A percentile compares a stretch with the other conserved stretches of the same genome.
Conservation (phyloP, 2,329 filamentous ascomycete genomes). For the Tolypocladium paradoxum region DNA sequence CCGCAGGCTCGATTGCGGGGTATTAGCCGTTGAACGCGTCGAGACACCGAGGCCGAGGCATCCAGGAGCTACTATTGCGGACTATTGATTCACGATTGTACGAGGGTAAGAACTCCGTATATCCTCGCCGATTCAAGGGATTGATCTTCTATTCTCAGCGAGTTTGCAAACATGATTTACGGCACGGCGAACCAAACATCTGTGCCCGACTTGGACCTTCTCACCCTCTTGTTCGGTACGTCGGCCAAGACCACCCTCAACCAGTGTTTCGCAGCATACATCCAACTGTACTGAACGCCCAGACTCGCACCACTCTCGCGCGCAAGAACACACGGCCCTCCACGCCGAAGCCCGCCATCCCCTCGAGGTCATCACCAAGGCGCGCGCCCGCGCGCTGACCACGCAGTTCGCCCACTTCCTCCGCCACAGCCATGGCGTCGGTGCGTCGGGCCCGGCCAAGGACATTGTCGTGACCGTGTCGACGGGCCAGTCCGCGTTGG, state of each 20-base stretch:
- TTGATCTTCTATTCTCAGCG: not conserved
- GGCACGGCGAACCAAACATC: not conserved
- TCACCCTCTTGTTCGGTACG: conserved; percentile 33
- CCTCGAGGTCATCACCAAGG: conserved; percentile 40
- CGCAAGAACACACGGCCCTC: conserved; percentile 37
- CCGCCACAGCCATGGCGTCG: conserved; percentile 40
- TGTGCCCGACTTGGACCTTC: conserved; percentile 29
- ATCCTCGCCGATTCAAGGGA: not conserved
- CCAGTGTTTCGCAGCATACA: not conserved
- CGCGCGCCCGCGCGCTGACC: conserved; percentile 34
- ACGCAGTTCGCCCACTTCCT: conserved; percentile 45
- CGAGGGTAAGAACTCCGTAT: too few species aligned
- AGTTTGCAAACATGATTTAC: not conserved
- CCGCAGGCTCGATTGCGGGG: too few species aligned
- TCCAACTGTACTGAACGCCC: not conserved
- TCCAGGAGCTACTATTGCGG: not conserved
- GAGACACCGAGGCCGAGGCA: not conserved
- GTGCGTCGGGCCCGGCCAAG: conserved; percentile 32
- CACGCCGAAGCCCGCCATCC: conserved; percentile 48
- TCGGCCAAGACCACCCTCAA: not conserved
- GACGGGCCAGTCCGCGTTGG: conserved; percentile 43
- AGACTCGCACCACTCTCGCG: conserved; percentile 24
- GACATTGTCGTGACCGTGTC: conserved; percentile 47
- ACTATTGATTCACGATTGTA: not conserved
- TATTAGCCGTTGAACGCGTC: not conserved